Percentiles rank a stretch among this genome's conserved stretches.
phyloP scores from a whole-genome alignment of 179 eudicot genomes.

The Heliamphora pulchella region DNA sequence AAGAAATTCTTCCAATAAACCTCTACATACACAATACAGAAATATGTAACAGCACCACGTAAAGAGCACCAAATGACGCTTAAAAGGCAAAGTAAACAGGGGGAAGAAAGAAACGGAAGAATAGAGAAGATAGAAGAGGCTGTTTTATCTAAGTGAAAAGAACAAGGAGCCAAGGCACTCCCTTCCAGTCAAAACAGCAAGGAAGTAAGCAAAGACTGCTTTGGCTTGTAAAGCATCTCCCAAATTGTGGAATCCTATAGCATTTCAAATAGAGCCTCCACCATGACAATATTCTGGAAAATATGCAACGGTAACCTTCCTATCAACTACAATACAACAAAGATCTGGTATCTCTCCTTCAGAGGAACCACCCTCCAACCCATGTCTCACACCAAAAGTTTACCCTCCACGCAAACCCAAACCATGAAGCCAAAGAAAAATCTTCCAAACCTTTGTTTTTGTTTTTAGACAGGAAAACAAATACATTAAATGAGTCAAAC shows the following conservation, averaged over 20 bases:
- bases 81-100: not conserved
- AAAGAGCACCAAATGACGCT: not conserved
- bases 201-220: not conserved
- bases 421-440: not conserved
- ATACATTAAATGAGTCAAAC: no score
- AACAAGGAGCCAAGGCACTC: not conserved
- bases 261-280: not conserved
- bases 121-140: not conserved
- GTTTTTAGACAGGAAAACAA: not conserved
- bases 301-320: not conserved
- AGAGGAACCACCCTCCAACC: not conserved
- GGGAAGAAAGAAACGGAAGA: not conserved
- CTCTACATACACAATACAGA: not conserved
- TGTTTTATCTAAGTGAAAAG: not conserved
- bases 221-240: not conserved
- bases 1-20: conserved; percentile 7
- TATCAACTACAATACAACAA: not conserved
- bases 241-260: no score
- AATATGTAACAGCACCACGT: not conserved
- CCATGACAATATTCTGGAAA: not conserved
- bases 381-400: not conserved
- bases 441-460: not conserved
- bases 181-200: not conserved
- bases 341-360: not conserved
- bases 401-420: not conserved